phyloP scores from a whole-genome alignment of 1,284 basidiomycete species.

The Thelephora terrestris region DNA sequence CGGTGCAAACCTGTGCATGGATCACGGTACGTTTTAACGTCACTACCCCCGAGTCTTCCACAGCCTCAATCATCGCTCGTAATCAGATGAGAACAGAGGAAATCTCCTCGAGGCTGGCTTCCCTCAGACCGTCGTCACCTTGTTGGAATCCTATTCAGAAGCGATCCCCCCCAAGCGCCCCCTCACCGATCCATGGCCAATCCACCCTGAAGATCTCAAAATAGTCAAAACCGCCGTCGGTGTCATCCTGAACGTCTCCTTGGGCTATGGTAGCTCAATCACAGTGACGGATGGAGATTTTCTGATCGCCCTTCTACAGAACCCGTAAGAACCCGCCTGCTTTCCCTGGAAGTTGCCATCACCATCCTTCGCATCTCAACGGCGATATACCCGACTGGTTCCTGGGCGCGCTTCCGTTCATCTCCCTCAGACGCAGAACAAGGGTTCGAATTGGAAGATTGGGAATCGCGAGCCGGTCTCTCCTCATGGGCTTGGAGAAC shows the following conservation, averaged over 20 bases:
- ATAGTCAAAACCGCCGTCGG: conserved; percentile 73
- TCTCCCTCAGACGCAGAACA: conserved; percentile 5
- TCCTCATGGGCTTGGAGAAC: conserved; percentile 70
- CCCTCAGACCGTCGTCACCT: conserved; percentile 50
- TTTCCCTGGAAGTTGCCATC: conserved; percentile 52
- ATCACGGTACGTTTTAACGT: conserved; percentile 43
- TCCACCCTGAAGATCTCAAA: conserved; percentile 54
- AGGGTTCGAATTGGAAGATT: conserved; percentile 37
- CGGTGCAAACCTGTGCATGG: conserved; percentile 71
- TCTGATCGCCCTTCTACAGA: conserved; percentile 32
- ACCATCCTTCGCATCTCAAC: conserved; percentile 59
- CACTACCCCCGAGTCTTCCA: neutral
- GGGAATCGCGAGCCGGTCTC: conserved; percentile 53
- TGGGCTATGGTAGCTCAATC: conserved; percentile 55
- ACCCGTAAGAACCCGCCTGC: conserved; percentile 56
- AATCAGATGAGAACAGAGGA: conserved; percentile 51
- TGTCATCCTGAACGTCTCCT: conserved; percentile 68
- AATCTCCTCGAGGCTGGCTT: conserved; percentile 58
- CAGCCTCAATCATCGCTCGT: conserved; percentile 8
- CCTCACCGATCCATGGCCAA: conserved; percentile 31
- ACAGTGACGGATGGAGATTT: neutral
- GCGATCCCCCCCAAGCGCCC: conserved; percentile 31
- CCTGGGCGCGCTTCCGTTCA: conserved; percentile 36
- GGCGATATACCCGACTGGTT: conserved; percentile 59
- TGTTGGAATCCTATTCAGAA: conserved; percentile 63